These are phyloP conservation scores for Hibiscus trionum DNA, from an alignment of 345 rosid genomes.

Conservation along the genomic window DNA sequence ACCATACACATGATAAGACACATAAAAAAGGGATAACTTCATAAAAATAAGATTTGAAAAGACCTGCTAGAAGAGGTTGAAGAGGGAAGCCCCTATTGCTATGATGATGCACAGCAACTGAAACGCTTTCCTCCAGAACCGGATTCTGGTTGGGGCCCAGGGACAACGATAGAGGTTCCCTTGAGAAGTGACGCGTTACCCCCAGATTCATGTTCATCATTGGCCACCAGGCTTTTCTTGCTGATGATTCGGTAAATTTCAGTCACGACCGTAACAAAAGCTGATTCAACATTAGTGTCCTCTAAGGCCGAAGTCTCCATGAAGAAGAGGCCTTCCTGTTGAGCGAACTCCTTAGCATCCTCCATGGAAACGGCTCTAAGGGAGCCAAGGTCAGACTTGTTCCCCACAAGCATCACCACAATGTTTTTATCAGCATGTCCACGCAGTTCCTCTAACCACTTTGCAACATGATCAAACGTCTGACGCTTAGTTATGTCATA, in stretches of 20 bases:
- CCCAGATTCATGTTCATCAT: conserved; percentile 16
- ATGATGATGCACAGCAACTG: conserved; percentile 8
- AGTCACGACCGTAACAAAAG: conserved; percentile 17
- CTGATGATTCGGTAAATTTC: conserved; percentile 20
- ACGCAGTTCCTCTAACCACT: conserved; percentile 25
- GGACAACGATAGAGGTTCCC: conserved; percentile 16
- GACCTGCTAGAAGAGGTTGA: background rate
- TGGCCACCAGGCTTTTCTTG: conserved; percentile 18
- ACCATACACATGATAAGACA: background rate
- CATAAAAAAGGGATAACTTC: background rate
- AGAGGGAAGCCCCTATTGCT: background rate
- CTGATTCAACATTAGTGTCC: conserved; percentile 22
- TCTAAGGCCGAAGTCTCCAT: conserved; percentile 27
- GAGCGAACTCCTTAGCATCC: conserved; percentile 24
- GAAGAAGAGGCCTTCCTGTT: conserved; percentile 23
- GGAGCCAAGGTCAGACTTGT: conserved; percentile 22
- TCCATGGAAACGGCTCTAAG: conserved; percentile 19
- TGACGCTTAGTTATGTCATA: conserved; percentile 23
- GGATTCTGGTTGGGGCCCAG: conserved; percentile 5
- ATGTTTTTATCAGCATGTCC: conserved; percentile 25
- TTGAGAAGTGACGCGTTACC: conserved; percentile 10
- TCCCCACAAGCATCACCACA: conserved; percentile 23
- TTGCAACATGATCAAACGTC: conserved; percentile 22
- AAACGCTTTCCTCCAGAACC: background rate
- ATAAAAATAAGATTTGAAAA: background rate